Conservation (phyloP, 441 rosid genomes). For the Euphorbia corollata region DNA sequence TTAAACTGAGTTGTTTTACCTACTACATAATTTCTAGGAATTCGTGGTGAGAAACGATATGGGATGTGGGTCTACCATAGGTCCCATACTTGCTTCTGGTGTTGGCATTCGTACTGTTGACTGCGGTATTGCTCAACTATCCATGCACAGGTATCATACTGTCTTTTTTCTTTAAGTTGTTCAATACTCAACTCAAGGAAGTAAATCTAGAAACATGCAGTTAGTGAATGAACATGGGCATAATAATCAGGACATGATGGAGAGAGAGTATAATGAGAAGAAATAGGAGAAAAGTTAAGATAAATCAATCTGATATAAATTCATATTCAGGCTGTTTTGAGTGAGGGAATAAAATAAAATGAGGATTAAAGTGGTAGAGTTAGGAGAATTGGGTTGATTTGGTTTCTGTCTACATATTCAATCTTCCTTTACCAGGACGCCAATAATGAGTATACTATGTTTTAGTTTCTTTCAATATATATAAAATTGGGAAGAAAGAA, state of each 20-base stretch:
- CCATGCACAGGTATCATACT: conserved; percentile 77
- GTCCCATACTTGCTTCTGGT: conserved; percentile 92
- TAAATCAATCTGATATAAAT: not conserved
- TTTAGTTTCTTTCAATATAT: not conserved
- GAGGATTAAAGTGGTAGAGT: not conserved
- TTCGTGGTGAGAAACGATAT: conserved; percentile 93
- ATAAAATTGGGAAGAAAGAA: too few species aligned
- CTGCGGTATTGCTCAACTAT: conserved; percentile 91
- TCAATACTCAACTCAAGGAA: not conserved
- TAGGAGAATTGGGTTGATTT: not conserved
- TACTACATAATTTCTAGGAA: conserved; percentile 37
- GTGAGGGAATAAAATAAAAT: not conserved
- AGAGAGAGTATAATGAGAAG: not conserved
- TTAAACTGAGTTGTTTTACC: not conserved
- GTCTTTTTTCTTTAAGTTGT: not conserved
- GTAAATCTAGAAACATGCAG: not conserved
- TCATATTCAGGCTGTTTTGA: not conserved
- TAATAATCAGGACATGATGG: not conserved
- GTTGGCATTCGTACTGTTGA: conserved; percentile 88
- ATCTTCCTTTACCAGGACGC: not conserved
- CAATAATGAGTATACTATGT: not conserved
- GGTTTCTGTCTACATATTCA: not conserved
- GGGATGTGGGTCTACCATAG: conserved; percentile 98
- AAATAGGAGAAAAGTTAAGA: not conserved
- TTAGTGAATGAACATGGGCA: not conserved